phyloP scores from a whole-genome alignment of 805 yeast species.

The Barnettozyma salicaria region DNA sequence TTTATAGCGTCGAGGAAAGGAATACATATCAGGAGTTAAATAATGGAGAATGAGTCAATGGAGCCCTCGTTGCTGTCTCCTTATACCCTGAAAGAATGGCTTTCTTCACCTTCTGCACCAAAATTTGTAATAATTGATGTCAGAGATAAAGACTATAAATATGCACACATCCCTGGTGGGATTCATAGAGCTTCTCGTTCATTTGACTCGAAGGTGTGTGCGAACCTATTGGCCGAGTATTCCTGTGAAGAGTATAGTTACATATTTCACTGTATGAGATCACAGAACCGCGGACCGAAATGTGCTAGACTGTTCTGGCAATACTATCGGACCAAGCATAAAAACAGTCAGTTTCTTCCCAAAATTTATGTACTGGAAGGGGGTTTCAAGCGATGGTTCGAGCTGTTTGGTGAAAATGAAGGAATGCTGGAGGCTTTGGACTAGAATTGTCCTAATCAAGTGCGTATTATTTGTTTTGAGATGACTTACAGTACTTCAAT shows the following conservation, averaged over 20 bases:
- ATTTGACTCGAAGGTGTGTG: constrained; percentile 5
- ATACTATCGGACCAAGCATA: constrained; percentile 5
- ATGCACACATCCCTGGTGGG: constrained; percentile 13
- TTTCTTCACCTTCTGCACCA: neutral
- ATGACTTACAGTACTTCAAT: neutral
- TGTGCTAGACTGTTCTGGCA: constrained; percentile 12
- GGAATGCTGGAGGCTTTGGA: constrained; percentile 10
- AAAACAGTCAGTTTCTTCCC: constrained; percentile 8
- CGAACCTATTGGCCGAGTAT: constrained; percentile 3
- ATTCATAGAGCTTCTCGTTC: constrained; percentile 13
- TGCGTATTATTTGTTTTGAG: constrained; percentile 7
- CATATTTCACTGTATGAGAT: constrained; percentile 25
- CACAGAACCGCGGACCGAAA: constrained; percentile 20
- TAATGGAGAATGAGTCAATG: neutral
- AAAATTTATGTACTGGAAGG: constrained; percentile 18
- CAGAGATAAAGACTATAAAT: constrained; percentile 14
- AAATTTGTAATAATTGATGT: constrained; percentile 19
- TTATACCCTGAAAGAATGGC: constrained; percentile 9
- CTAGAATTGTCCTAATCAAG: constrained; percentile 13
- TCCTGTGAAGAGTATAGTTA: constrained; percentile 5
- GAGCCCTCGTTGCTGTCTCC: constrained; percentile 11
- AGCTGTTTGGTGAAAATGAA: constrained; percentile 13
- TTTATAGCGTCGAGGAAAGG: no score
- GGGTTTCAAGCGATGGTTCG: constrained; percentile 23
- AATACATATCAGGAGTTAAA: no score